A percentile compares a stretch with the other conserved stretches of the same genome.
These are phyloP conservation scores for Microsporum canis DNA, from an alignment of 2,329 filamentous ascomycete genomes.

Conservation along the genomic window DNA sequence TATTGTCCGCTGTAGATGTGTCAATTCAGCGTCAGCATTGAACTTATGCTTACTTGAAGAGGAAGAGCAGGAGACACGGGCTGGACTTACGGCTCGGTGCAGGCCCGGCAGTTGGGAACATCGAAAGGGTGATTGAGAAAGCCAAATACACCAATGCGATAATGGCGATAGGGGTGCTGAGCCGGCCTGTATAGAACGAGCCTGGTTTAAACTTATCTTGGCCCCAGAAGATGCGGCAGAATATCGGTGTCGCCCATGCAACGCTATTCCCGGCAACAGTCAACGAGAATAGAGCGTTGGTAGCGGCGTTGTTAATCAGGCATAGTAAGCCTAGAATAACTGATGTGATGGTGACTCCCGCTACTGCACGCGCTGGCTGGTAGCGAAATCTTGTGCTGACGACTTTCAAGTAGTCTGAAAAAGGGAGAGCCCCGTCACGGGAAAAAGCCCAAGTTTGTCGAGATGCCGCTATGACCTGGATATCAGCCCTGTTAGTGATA, in stretches of 20 bases:
- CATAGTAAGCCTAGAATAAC: constrained; percentile 47
- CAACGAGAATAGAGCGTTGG: constrained; percentile 49
- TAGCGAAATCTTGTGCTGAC: constrained; percentile 46
- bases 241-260: constrained; percentile 49
- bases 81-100: constrained; percentile 35
- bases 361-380: constrained; percentile 47
- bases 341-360: constrained; percentile 42
- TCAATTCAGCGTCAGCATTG: not conserved
- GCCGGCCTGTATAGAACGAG: constrained; percentile 46
- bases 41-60: not conserved
- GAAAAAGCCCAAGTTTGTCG: constrained; percentile 54
- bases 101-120: constrained; percentile 49
- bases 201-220: constrained; percentile 47
- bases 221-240: constrained; percentile 49
- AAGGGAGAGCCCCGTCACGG: constrained; percentile 50
- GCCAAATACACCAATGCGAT: constrained; percentile 43
- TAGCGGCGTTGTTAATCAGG: constrained; percentile 47
- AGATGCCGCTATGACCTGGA: constrained; percentile 44
- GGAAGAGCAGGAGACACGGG: not conserved
- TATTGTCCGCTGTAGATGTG: constrained; percentile 29
- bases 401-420: constrained; percentile 46
- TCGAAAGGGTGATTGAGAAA: constrained; percentile 46
- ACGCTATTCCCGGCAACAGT: constrained; percentile 51
- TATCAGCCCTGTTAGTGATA: constrained; percentile 8
- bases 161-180: constrained; percentile 44